A percentile compares a stretch with the other conserved stretches of the same genome.
Evolutionary conservation across 371 early-diverging fungal species (phyloP).

Genomic region (Mucor plumbeus): DNA sequence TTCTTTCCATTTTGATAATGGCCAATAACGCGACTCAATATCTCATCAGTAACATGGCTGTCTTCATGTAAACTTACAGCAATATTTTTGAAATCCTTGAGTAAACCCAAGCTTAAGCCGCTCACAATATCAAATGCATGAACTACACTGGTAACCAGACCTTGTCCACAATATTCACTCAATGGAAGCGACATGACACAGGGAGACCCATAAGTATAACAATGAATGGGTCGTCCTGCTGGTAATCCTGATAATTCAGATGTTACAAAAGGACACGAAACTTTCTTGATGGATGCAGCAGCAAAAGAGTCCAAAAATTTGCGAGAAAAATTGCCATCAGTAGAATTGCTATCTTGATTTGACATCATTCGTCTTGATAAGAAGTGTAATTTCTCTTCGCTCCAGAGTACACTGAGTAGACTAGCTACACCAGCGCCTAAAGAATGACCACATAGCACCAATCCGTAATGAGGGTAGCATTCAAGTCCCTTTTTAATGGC

Average conservation of each 20-base stretch:
- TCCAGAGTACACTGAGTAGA: slow-evolving; percentile 75
- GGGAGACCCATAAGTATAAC: slow-evolving; percentile 79
- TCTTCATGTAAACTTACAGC: slow-evolving; percentile 72
- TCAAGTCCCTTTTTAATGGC: slow-evolving; percentile 68
- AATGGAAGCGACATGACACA: slow-evolving; percentile 73
- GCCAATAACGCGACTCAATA: slow-evolving; percentile 66
- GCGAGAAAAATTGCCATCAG: neutral
- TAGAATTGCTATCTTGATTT: slow-evolving; percentile 7
- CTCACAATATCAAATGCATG: slow-evolving; percentile 78
- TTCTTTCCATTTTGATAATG: slow-evolving; percentile 34
- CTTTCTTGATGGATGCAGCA: slow-evolving; percentile 13
- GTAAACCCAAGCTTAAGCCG: slow-evolving; percentile 71
- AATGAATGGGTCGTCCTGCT: slow-evolving; percentile 74
- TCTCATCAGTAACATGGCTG: slow-evolving; percentile 69
- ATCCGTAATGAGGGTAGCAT: slow-evolving; percentile 71
- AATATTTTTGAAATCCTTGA: slow-evolving; percentile 77
- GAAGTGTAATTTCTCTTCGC: slow-evolving; percentile 49
- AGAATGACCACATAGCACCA: slow-evolving; percentile 82
- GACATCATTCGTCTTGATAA: slow-evolving; percentile 31
- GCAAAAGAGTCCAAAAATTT: slow-evolving; percentile 35
- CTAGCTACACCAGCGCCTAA: slow-evolving; percentile 83
- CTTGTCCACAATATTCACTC: slow-evolving; percentile 67
- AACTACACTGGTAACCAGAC: slow-evolving; percentile 76
- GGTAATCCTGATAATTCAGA: slow-evolving; percentile 69
- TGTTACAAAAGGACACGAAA: slow-evolving; percentile 64